Base-by-base conservation (phyloP, 371 early-diverging fungal species). In the Nematocida sp. region DNA sequence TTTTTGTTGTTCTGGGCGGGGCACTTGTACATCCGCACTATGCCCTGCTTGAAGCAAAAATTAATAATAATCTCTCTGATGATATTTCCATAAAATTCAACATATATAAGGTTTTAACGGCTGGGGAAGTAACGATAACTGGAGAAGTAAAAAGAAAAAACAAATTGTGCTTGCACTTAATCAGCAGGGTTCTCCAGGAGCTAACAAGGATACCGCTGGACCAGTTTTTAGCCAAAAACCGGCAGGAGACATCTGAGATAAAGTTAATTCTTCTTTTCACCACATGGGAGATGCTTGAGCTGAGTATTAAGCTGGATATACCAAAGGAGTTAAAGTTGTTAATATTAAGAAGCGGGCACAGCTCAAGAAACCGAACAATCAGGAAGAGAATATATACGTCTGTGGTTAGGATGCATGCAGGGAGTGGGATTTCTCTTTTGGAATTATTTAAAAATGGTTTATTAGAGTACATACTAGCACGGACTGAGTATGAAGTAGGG, bases 201-300 rank as follows among this genome's bases (percentile, higher is more conserved):
- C 7, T 75, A 23, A 9, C 66, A 18, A 57, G 23, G 18, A n/a
- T 52, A 3, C 18, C 20, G 13, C 55, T 64, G 11, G 52, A 47
- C 9, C 45, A 50, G 18, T 52, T 67, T 45, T 33, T 75, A 50
- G 46, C 25, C 15, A 64, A 44, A 46, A 45, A 40, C 44, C 1
- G 56, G 69, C 66, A 66, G 33, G 44, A 52, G 9, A 7, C 33
- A 54, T 44, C 55, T 18, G 50, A 54, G 5, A 40, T 33, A 15
- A 39, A 5, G 11, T 52, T 75, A 6, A 18, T 66, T 11, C 69
- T 57, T 13, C 40, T 67, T 4, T 64, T 75, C 27, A 66, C 76
- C 1, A 55, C 66, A 25, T 75, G 76, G 76, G 69, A 75, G 66
- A 40, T 67, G 52, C 69, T 75, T 39, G 62, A 67, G 46, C 7